Evolutionary conservation across 2,329 filamentous ascomycete genomes (phyloP).

Genomic region (Coniochaeta hoffmannii): DNA sequence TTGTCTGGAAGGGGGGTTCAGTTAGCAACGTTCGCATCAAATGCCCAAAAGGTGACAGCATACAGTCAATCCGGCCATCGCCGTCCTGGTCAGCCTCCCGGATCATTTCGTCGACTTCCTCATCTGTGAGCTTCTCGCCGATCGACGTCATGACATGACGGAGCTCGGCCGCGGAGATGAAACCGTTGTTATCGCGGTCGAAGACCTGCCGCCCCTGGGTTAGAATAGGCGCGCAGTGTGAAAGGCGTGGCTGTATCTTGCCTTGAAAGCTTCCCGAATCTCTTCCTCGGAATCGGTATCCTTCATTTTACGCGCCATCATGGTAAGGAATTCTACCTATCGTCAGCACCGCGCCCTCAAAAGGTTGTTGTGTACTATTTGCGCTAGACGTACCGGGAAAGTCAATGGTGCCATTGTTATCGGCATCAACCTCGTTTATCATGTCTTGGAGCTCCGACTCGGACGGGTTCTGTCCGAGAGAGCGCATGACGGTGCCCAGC

Average conservation of each 20-base stretch:
- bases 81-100: slow-evolving; percentile 85
- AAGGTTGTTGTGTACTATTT: background rate
- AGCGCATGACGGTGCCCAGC: slow-evolving; percentile 84
- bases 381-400: slow-evolving; percentile 61
- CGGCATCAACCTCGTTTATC: slow-evolving; percentile 89
- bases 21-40: slow-evolving; percentile 17
- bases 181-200: slow-evolving; percentile 86
- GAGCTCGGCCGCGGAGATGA: slow-evolving; percentile 82
- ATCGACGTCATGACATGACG: slow-evolving; percentile 91
- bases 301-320: slow-evolving; percentile 95
- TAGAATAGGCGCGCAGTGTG: slow-evolving; percentile 8
- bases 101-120: slow-evolving; percentile 91
- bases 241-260: slow-evolving; percentile 21
- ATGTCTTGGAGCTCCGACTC: slow-evolving; percentile 88
- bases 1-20: slow-evolving; percentile 51
- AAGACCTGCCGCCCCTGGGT: slow-evolving; percentile 50
- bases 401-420: slow-evolving; percentile 90
- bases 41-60: slow-evolving; percentile 18
- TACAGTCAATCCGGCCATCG: slow-evolving; percentile 84
- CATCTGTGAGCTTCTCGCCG: slow-evolving; percentile 83
- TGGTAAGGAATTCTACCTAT: slow-evolving; percentile 71
- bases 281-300: slow-evolving; percentile 88
- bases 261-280: slow-evolving; percentile 84
- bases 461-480: slow-evolving; percentile 81
- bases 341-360: slow-evolving; percentile 17